phyloP scores from a whole-genome alignment of 169 alveolate genomes.

The Plasmodium fragile region DNA sequence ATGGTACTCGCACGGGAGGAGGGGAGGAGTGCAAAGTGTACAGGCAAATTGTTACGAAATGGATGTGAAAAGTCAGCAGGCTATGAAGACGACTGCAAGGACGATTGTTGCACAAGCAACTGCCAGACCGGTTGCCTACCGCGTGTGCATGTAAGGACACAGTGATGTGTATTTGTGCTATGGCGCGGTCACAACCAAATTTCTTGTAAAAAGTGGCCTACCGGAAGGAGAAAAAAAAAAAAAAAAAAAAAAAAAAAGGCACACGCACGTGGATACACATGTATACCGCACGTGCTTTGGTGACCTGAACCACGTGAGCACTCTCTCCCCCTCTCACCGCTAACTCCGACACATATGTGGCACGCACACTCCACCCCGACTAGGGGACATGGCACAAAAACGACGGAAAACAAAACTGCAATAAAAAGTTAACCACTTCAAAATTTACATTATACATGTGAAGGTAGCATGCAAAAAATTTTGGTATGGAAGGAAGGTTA shows the following conservation, averaged over 20 bases:
- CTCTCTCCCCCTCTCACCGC: not conserved
- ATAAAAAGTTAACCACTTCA: not conserved
- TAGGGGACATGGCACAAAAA: not conserved
- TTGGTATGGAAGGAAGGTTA: too few species aligned
- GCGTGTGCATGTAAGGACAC: not conserved
- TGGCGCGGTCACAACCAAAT: conserved; percentile 28
- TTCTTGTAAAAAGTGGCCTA: conserved; percentile 41
- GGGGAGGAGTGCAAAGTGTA: not conserved
- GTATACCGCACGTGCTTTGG: not conserved
- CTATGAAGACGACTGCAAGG: not conserved
- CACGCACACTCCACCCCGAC: not conserved
- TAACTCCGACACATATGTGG: not conserved
- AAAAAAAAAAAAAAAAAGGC: not conserved
- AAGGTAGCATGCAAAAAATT: not conserved
- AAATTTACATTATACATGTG: not conserved
- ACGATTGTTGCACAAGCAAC: not conserved
- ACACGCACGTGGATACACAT: conserved; percentile 1
- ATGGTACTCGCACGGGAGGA: not conserved
- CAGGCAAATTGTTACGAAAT: not conserved
- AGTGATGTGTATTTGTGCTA: not conserved
- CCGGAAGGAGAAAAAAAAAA: not conserved
- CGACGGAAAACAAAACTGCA: not conserved
- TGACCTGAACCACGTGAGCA: not conserved
- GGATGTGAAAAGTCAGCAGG: not conserved
- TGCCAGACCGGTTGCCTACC: not conserved